Percentiles rank a stretch among this genome's conserved stretches.
phyloP scores from a whole-genome alignment of 1,284 basidiomycete species.

The Austroboletus rostrupii region DNA sequence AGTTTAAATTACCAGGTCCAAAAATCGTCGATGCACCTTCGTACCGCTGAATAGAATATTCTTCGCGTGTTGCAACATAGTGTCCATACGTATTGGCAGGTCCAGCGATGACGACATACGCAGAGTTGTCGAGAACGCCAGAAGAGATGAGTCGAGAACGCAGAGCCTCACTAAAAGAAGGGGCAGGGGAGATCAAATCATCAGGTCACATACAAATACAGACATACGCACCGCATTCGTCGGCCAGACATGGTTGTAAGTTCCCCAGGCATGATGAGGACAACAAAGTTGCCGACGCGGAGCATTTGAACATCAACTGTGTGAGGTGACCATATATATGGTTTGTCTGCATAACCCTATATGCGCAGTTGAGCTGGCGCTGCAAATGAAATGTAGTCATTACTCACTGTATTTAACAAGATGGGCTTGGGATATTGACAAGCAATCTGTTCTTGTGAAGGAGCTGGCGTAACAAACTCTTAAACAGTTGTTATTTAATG shows the following conservation, averaged over 20 bases:
- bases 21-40: conserved; percentile 82
- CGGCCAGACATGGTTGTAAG: conserved; percentile 62
- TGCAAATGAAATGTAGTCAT: neutral
- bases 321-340: conserved; percentile 75
- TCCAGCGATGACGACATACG: conserved; percentile 73
- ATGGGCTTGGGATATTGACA: conserved; percentile 84
- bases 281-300: conserved; percentile 75
- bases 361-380: neutral
- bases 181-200: neutral
- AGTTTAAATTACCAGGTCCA: conserved; percentile 56
- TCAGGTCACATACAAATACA: conserved; percentile 1
- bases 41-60: conserved; percentile 75
- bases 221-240: conserved; percentile 43
- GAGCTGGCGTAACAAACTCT: conserved; percentile 53
- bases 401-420: conserved; percentile 53
- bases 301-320: conserved; percentile 80
- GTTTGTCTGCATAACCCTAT: conserved; percentile 59
- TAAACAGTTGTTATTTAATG: neutral
- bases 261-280: conserved; percentile 73
- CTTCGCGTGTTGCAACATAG: conserved; percentile 73
- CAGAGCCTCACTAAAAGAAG: conserved; percentile 48
- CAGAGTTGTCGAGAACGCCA: conserved; percentile 59
- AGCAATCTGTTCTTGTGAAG: conserved; percentile 56
- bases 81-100: conserved; percentile 82
- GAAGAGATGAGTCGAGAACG: conserved; percentile 59